Evolutionary conservation across 2,329 filamentous ascomycete genomes (phyloP), one percentile per base, ranked within the genome.

Genomic region (Basipetospora sp.): DNA sequence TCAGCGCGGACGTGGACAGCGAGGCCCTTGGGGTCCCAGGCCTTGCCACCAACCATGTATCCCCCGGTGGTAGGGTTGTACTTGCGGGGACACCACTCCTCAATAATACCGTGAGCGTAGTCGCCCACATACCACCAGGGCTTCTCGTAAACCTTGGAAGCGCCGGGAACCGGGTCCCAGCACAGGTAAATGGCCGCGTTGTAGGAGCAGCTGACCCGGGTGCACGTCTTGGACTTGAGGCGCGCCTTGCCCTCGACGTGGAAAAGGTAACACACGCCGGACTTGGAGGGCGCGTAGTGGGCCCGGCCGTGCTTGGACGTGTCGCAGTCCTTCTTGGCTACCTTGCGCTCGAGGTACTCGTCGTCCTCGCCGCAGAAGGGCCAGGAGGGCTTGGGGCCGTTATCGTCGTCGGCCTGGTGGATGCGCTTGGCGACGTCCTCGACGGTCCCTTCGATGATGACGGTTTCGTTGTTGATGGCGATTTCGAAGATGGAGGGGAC

Each of bases 121-220:
- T 29, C 25, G 13, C 19, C 34, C 9, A 36, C 26, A 18, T 36
- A 36, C 15, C 15, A 17, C 25, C 34, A 36, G n/a, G 25, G 15
- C 25, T 10, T 5, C 15, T 19, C 11, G 26, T 36, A 36, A 14
- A 29, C 25, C 16, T 19, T 13, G 16, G 25, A 16, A 13, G 34
- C 14, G 26, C 20, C 22, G 3, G 27, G n/a, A 17, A 17, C 9
- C 16, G 34, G 34, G 10, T 36, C 25, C n/a, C 14, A 36, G 15
- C 34, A 36, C 15, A 36, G 8, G 26, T 36, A 36, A 14, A 36
- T 36, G 34, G 34, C 34, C 10, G 25, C 5, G 17, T 30, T 16
- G 13, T 30, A 36, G 9, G 34, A 29, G 13, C 34, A 36, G 17
- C 34, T 36, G 16, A 29, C 14, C 22, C 26, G 22, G 8, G 26